Evolutionary conservation across 2,329 filamentous ascomycete species (phyloP).

Genomic region (Nigrospora oryzae): DNA sequence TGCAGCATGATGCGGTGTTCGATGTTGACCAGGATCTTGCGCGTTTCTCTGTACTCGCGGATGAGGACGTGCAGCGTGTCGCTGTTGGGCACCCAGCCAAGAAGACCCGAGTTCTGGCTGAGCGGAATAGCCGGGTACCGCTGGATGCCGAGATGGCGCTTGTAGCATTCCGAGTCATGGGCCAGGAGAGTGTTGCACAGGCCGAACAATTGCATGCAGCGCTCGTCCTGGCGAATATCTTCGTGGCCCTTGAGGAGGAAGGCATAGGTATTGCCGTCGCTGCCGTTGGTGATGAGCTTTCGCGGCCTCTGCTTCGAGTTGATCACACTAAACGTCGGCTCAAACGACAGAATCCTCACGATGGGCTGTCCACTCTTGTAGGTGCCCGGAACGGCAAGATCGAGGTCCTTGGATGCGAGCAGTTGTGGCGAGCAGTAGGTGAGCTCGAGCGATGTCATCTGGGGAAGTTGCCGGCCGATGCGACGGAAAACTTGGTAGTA

Average conservation of each 20-base stretch:
- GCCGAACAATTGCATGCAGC: slow-evolving; percentile 98
- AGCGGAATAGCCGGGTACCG: slow-evolving; percentile 94
- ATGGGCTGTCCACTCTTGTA: slow-evolving; percentile 74
- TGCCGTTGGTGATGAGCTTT: slow-evolving; percentile 80
- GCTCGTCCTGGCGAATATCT: slow-evolving; percentile 96
- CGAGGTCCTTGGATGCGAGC: slow-evolving; percentile 74
- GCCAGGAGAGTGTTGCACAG: slow-evolving; percentile 91
- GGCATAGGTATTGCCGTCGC: slow-evolving; percentile 78
- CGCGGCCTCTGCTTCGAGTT: slow-evolving; percentile 94
- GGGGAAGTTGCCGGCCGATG: slow-evolving; percentile 86
- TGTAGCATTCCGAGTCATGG: slow-evolving; percentile 93
- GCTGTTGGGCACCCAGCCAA: slow-evolving; percentile 96
- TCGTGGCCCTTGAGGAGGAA: slow-evolving; percentile 98
- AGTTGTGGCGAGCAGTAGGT: slow-evolving; percentile 96
- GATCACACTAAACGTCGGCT: slow-evolving; percentile 83
- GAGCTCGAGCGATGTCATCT: slow-evolving; percentile 85
- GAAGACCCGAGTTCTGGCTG: slow-evolving; percentile 88
- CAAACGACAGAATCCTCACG: slow-evolving; percentile 81
- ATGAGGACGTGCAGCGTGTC: slow-evolving; percentile 96
- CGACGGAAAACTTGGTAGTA: slow-evolving; percentile 98
- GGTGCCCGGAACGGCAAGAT: slow-evolving; percentile 91
- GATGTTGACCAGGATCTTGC: slow-evolving; percentile 97
- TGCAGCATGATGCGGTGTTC: slow-evolving; percentile 99
- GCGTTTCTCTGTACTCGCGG: slow-evolving; percentile 90
- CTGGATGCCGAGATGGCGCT: slow-evolving; percentile 93